These are phyloP conservation scores for Hymenoscyphus repandus DNA, from an alignment of 2,329 filamentous ascomycete genomes.

Conservation along the genomic window DNA sequence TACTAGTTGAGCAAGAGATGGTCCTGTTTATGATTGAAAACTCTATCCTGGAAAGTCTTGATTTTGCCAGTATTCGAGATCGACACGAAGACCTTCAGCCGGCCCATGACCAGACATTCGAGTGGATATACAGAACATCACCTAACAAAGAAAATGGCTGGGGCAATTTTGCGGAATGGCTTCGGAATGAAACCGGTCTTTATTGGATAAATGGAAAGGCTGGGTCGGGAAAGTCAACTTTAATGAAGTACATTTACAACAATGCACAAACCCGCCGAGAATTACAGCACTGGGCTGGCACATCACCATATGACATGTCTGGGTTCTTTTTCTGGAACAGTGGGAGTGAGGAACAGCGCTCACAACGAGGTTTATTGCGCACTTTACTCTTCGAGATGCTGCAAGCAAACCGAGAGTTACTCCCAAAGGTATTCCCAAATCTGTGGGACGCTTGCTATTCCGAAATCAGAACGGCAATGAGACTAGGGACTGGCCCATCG, in stretches of 20 bases:
- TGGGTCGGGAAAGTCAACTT: slow-evolving; percentile 12
- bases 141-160: not conserved
- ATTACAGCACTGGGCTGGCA: slow-evolving; percentile 27
- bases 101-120: slow-evolving; percentile 4
- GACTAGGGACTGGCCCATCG: not conserved
- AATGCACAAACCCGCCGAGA: not conserved
- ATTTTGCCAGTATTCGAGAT: slow-evolving; percentile 1
- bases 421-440: slow-evolving; percentile 3
- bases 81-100: slow-evolving; percentile 4
- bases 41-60: slow-evolving; percentile 1
- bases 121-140: slow-evolving; percentile 1
- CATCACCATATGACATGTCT: slow-evolving; percentile 24
- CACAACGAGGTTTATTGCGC: slow-evolving; percentile 10
- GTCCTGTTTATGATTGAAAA: slow-evolving; percentile 7
- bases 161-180: slow-evolving; percentile 10
- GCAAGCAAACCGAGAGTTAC: slow-evolving; percentile 2
- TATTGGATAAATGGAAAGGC: slow-evolving; percentile 20
- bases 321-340: slow-evolving; percentile 44
- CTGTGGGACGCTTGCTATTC: not conserved
- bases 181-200: slow-evolving; percentile 1
- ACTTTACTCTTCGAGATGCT: slow-evolving; percentile 12
- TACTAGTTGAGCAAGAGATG: slow-evolving; percentile 3
- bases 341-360: slow-evolving; percentile 26
- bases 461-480: not conserved
- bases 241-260: slow-evolving; percentile 10